Evolutionary conservation across 2,329 filamentous ascomycete species (phyloP).

Genomic region (Penicillium sp.): DNA sequence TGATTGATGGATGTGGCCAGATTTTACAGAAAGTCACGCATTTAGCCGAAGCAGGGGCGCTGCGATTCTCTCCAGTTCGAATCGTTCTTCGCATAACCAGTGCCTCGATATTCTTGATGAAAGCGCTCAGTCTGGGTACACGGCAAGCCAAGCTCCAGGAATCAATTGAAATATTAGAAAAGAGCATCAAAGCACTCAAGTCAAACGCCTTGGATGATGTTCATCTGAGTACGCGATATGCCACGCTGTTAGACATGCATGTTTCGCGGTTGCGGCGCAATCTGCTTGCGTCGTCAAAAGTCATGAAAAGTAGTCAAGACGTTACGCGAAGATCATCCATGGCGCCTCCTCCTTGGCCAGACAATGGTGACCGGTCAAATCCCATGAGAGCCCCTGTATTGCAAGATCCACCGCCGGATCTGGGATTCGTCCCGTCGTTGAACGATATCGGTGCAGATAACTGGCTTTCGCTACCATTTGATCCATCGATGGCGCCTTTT

Average conservation of each 20-base stretch:
- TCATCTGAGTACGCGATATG: conserved; percentile 52
- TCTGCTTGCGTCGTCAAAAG: conserved; percentile 36
- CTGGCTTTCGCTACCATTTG: conserved; percentile 45
- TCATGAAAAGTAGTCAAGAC: conserved; percentile 25
- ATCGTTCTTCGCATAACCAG: conserved; percentile 56
- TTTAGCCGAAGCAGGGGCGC: conserved; percentile 45
- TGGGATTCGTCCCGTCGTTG: conserved; percentile 30
- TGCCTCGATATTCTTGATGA: conserved; percentile 55
- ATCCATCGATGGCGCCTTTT: conserved; percentile 46
- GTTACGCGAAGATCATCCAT: conserved; percentile 30
- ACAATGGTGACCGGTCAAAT: conserved; percentile 21
- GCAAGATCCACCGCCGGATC: conserved; percentile 27
- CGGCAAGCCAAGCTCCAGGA: conserved; percentile 50
- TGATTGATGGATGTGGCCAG: conserved; percentile 54
- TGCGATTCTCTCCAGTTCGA: conserved; percentile 55
- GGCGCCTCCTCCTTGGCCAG: conserved; percentile 28
- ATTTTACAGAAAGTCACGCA: conserved; percentile 52
- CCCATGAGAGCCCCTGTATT: conserved; percentile 20
- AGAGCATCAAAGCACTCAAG: conserved; percentile 49
- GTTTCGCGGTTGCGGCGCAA: conserved; percentile 42
- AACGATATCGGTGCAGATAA: conserved; percentile 38
- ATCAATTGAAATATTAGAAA: conserved; percentile 49
- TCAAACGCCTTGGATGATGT: conserved; percentile 53
- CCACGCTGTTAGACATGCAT: conserved; percentile 49
- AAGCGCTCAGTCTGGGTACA: conserved; percentile 50